A percentile compares a stretch with the other conserved stretches of the same genome.
phyloP scores from a whole-genome alignment of 2,329 filamentous ascomycete genomes.

The Exophiala viscosa region DNA sequence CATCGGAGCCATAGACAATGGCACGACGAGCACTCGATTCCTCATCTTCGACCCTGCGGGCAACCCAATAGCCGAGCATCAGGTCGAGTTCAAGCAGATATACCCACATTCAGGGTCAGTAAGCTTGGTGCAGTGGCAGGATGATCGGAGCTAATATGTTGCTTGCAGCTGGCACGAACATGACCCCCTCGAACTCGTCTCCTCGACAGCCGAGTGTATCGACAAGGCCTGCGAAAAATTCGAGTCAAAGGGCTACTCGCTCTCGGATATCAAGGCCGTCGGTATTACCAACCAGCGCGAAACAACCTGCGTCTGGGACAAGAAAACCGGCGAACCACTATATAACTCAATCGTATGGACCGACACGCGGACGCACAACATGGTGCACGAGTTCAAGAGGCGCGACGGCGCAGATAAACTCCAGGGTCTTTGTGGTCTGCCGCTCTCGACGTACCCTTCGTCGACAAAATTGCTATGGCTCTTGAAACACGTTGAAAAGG shows the following conservation, averaged over 20 bases:
- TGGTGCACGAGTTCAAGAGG: constrained; percentile 68
- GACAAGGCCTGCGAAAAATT: constrained; percentile 65
- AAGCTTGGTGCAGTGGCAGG: neutral
- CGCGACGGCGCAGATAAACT: constrained; percentile 61
- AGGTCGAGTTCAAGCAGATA: constrained; percentile 74
- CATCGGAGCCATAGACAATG: constrained; percentile 75
- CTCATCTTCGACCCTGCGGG: constrained; percentile 74
- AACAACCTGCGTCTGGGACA: constrained; percentile 75
- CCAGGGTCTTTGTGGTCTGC: constrained; percentile 64
- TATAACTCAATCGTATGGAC: constrained; percentile 78
- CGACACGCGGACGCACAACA: constrained; percentile 66
- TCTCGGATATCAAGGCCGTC: constrained; percentile 62
- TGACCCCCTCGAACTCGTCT: constrained; percentile 65
- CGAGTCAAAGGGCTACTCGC: constrained; percentile 57
- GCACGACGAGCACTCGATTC: constrained; percentile 77
- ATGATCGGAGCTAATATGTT: too few relatives aligned
- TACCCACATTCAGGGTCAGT: constrained; percentile 73
- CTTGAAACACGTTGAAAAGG: constrained; percentile 60
- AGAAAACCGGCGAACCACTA: constrained; percentile 66
- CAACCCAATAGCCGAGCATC: constrained; percentile 69
- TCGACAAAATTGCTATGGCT: constrained; percentile 75
- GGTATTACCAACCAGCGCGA: constrained; percentile 82
- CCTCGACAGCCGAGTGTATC: constrained; percentile 67
- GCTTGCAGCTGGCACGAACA: constrained; percentile 70
- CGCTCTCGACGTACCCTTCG: constrained; percentile 74